Conservation (phyloP, 1,284 basidiomycete genomes). For the Pseudozyma sp. region DNA sequence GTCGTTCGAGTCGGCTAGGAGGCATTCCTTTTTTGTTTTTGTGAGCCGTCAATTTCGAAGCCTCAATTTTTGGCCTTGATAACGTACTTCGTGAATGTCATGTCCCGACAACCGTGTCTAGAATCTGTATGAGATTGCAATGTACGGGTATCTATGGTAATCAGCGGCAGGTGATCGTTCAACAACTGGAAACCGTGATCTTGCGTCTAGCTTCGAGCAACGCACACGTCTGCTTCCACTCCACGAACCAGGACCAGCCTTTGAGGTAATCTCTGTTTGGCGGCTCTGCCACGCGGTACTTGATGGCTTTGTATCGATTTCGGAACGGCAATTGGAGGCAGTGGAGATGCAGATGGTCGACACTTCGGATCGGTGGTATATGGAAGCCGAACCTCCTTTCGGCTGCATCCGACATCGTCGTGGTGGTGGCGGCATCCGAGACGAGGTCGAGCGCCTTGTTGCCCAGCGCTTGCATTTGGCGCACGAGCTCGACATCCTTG, state of each 20-base stretch:
- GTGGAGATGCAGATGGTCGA: constrained; percentile 83
- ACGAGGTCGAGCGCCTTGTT: constrained; percentile 72
- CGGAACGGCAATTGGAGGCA: constrained; percentile 79
- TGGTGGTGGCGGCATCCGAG: constrained; percentile 14
- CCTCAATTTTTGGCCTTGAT: not conserved
- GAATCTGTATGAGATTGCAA: not conserved
- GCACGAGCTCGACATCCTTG: constrained; percentile 69
- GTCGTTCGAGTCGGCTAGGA: constrained; percentile 57
- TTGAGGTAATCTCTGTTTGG: constrained; percentile 71
- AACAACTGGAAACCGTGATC: constrained; percentile 71
- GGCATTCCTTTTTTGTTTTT: constrained; percentile 24
- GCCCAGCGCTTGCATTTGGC: constrained; percentile 76
- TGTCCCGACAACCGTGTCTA: too few relatives aligned
- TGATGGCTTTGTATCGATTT: constrained; percentile 70
- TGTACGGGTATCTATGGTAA: constrained; percentile 7
- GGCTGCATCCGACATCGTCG: constrained; percentile 21
- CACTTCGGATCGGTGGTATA: constrained; percentile 83
- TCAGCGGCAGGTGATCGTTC: not conserved
- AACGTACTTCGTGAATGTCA: not conserved
- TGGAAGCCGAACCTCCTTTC: constrained; percentile 59
- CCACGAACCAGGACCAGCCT: constrained; percentile 82
- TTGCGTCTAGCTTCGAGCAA: constrained; percentile 74
- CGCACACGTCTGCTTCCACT: constrained; percentile 75
- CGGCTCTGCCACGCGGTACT: constrained; percentile 73
- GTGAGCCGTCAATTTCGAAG: constrained; percentile 3